Base-by-base conservation (phyloP, 2,329 filamentous ascomycete species). In the Scedosporium minutisporum region DNA sequence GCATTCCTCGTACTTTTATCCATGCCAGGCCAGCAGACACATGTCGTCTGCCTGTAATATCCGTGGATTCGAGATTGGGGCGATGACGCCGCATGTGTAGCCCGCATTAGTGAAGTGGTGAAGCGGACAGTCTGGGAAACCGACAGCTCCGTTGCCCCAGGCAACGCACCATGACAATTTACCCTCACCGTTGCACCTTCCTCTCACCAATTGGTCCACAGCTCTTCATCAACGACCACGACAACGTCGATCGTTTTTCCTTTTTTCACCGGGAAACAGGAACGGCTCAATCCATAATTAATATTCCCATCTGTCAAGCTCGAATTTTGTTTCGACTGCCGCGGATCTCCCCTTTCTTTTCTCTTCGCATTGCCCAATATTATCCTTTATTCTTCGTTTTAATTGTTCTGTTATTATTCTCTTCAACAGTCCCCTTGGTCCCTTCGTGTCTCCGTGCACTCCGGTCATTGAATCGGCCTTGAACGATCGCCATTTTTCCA, bases 121-220 rank as follows among this genome's bases (percentile, higher is more conserved):
- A 27, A 55, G 55, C 55, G 55, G 55, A 18, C 55, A 23, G 3
- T 41, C 16, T 27, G 14, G 23, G 27, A 33, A 58, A 12, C 16
- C 2, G 21, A 3, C 51, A 55, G 44, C n/a, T 27, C 55, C 12
- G 55, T 58, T 58, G 27, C 55, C 23, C 27, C 55, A 38, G 51
- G 55, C 55, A 58, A 58, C 55, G 27, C 27, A 16, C 55, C 27
- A 58, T 27, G 55, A 41, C 55, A 58, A 58, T 58, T 41, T 41
- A 58, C 55, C n/a, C 23, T 27, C 53, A 57, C 53, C 53, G 23
- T 57, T 23, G 55, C 55, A 23, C 51, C 21, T 55, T 55, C 51
- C 48, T 21, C 21, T 25, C 51, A 18, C 18, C 12, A 55, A 27
- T 48, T 48, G 44, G 10, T 38, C 33, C 46, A 18, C n/a, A 51